A percentile compares a stretch with the other conserved stretches of the same genome.
Conservation (phyloP, 2,329 filamentous ascomycete species). For the Botrytis paeoniae region DNA sequence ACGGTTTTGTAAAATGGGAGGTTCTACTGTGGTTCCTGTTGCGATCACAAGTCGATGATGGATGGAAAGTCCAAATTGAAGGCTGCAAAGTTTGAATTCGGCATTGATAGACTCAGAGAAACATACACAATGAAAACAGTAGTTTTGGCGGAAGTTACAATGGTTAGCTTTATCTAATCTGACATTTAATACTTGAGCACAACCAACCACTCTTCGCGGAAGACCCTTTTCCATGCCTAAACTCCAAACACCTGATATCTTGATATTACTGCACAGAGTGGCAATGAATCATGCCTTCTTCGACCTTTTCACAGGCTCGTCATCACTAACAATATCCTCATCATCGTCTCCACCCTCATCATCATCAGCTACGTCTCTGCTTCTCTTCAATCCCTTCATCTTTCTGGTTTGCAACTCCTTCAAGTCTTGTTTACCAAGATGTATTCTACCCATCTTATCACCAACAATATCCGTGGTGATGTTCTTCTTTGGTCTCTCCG, state of each 20-base stretch:
- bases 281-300: constrained; percentile 28
- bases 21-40: not conserved
- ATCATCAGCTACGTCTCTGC: constrained; percentile 58
- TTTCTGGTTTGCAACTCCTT: constrained; percentile 87
- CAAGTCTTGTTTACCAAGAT: constrained; percentile 87
- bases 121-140: not conserved
- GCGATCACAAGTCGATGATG: not conserved
- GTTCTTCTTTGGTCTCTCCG: constrained; percentile 92
- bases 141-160: constrained; percentile 2
- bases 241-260: constrained; percentile 30
- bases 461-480: constrained; percentile 86
- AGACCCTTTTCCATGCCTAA: constrained; percentile 13
- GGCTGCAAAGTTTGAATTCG: not conserved
- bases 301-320: constrained; percentile 36
- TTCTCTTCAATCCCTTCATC: constrained; percentile 97
- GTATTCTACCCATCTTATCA: constrained; percentile 93
- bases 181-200: constrained; percentile 4
- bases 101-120: not conserved
- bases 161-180: not conserved
- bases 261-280: constrained; percentile 22
- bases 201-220: not conserved
- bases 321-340: constrained; percentile 44
- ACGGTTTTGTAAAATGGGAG: not conserved
- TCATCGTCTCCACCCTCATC: constrained; percentile 50
- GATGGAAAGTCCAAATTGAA: not conserved